Evolutionary conservation across 148 eudicot species (phyloP), one percentile per base, ranked within the genome.

Genomic region (Selenicereus undatus): DNA sequence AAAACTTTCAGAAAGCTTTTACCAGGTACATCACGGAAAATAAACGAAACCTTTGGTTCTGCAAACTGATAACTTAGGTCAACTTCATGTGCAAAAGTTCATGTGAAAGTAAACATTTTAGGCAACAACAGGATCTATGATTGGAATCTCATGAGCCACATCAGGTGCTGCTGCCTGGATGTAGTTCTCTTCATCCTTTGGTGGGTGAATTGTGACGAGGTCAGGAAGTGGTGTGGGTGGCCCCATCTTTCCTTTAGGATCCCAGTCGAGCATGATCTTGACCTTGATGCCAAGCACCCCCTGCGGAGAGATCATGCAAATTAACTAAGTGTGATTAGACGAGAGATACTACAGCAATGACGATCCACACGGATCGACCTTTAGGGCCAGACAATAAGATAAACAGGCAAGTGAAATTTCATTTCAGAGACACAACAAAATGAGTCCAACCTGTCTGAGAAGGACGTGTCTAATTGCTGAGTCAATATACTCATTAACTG

Each of bases 211-310:
- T 1, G 80, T 89, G 27, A 92, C 96, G 20, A 90, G 80, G 87
- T 92, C 96, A 0, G 96, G 96, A 17, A 92, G 90, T 20, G 93
- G 96, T 16, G 92, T 92, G 21, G 58, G 82, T 1, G 94, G 97
- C 27, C 97, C 97, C 36, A 77, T 83, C 85, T 90, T 88, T n/a
- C 97, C 97, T 65, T 87, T 90, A 3, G 97, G 93, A 83, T 92
- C 93, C 92, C 93, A 89, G 78, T 85, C 93, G 14, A 92, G 92
- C 97, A 92, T 89, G 73, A 92, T 92, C 90, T 92, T 92, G 0
- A 92, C 97, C 83, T 90, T 92, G 76, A 92, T 90, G 24, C 97
- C 93, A 24, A 90, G 92, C 2, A 92, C 94, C 50, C 97, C 97
- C 94, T 91, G 84, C 29, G 50, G 0, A 26, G 8, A 21, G 73